These are phyloP conservation scores for Lentinula detonsa DNA, from an alignment of 768 basidiomycete genomes.

Conservation along the genomic window DNA sequence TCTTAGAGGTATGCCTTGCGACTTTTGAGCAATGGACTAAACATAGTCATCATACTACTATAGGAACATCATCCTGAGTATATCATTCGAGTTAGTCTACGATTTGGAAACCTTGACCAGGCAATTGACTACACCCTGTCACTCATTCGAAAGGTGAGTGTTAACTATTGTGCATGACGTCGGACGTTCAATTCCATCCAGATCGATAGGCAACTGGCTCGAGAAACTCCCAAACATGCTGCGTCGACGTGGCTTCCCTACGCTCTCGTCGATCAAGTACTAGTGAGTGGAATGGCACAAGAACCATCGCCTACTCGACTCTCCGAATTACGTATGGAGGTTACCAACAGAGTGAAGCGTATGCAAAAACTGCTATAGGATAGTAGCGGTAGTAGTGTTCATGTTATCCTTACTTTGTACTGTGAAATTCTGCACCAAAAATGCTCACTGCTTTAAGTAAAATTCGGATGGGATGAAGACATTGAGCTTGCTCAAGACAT, in stretches of 20 bases:
- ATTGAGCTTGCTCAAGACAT: background rate
- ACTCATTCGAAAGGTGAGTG: conserved; percentile 63
- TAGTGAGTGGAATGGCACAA: conserved; percentile 54
- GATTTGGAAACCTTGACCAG: conserved; percentile 72
- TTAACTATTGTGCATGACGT: background rate
- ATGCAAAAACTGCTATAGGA: conserved; percentile 38
- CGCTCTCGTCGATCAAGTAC: conserved; percentile 76
- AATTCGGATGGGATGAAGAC: too few species aligned
- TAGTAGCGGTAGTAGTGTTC: background rate
- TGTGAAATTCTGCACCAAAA: background rate
- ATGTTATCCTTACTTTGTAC: too few species aligned
- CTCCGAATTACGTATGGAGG: conserved; percentile 48
- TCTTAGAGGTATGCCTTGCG: conserved; percentile 51
- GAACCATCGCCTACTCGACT: conserved; percentile 43
- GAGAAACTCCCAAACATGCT: conserved; percentile 46
- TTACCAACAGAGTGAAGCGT: conserved; percentile 59
- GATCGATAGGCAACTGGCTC: conserved; percentile 49
- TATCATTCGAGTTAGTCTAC: conserved; percentile 72
- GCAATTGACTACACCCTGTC: conserved; percentile 71
- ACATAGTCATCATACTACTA: background rate
- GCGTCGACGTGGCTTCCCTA: conserved; percentile 78
- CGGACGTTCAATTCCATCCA: conserved; percentile 17
- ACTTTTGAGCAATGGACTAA: background rate
- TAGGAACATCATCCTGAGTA: conserved; percentile 77
- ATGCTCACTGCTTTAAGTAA: background rate